These are phyloP conservation scores for Cryphonectria parasitica DNA, from an alignment of 2,329 filamentous ascomycete genomes.

Conservation along the genomic window DNA sequence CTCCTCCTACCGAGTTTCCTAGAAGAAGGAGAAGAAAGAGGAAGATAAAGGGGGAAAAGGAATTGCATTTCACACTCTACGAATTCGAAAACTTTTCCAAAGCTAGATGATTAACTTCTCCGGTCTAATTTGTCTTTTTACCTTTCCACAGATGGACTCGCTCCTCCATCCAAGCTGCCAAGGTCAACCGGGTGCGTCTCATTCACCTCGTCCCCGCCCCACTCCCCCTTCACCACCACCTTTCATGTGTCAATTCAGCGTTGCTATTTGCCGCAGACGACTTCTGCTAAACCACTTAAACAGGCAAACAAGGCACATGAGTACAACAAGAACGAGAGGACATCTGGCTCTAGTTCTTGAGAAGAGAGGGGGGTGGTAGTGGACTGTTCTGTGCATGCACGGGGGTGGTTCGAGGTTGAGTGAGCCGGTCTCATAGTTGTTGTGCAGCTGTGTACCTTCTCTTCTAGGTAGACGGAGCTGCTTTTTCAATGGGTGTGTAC, in stretches of 20 bases:
- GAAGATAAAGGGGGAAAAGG: background rate
- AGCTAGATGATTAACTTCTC: too few relatives aligned
- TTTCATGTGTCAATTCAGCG: too few relatives aligned
- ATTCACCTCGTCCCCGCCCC: too few relatives aligned
- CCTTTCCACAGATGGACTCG: constrained; percentile 20
- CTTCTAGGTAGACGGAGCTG: too few relatives aligned
- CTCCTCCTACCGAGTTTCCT: too few relatives aligned
- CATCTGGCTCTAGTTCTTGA: background rate
- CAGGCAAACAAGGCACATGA: constrained; percentile 23
- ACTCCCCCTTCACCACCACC: too few relatives aligned
- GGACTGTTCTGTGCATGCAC: background rate
- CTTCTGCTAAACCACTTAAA: background rate
- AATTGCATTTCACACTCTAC: background rate
- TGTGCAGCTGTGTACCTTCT: too few relatives aligned
- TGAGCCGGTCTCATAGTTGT: background rate
- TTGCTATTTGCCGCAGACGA: too few relatives aligned
- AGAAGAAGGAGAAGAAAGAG: too few relatives aligned
- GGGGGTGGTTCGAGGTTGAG: background rate
- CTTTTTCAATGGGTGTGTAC: too few relatives aligned
- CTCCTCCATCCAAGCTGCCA: constrained; percentile 28
- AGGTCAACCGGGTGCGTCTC: constrained; percentile 27
- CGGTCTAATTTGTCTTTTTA: background rate
- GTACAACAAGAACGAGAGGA: constrained; percentile 16
- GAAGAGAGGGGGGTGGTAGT: too few relatives aligned
- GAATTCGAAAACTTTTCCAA: background rate